These are phyloP conservation scores for Malassezia sympodialis DNA, from an alignment of 1,284 basidiomycete genomes.

Conservation along the genomic window DNA sequence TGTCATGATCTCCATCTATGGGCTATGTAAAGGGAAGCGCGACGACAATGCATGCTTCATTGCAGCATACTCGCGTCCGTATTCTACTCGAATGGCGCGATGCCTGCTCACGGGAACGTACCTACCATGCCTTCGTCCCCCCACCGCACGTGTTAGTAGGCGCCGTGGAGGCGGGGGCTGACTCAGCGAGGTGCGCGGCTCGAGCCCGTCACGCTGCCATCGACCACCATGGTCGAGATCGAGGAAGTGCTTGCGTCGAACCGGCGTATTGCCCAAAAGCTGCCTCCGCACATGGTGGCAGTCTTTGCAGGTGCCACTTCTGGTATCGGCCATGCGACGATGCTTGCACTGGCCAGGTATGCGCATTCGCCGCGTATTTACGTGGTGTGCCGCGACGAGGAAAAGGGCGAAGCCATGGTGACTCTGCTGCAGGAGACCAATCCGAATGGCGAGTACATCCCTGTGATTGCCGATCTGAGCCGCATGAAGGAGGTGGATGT, in stretches of 20 bases:
- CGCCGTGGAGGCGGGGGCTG: constrained; percentile 3
- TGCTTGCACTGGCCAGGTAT: neutral
- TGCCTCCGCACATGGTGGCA: neutral
- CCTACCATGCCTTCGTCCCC: too few species aligned
- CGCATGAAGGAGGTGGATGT: constrained; percentile 5
- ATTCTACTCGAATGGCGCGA: too few species aligned
- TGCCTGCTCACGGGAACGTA: neutral
- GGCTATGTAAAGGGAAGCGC: too few species aligned
- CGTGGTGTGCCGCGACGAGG: constrained; percentile 1
- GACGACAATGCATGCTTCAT: too few species aligned
- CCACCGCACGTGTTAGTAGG: neutral
- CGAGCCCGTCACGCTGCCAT: neutral
- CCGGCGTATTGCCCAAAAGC: neutral
- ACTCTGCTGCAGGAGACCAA: neutral
- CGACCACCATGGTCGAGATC: constrained; percentile 10
- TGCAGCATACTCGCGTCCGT: too few species aligned
- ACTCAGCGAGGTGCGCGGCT: neutral
- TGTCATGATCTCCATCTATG: too few species aligned
- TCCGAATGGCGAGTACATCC: neutral
- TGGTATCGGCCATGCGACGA: constrained; percentile 1
- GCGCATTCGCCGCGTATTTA: constrained; percentile 4
- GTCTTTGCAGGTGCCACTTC: constrained; percentile 8
- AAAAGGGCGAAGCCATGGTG: neutral
- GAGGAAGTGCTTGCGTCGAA: constrained; percentile 9
- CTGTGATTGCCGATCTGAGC: neutral